A percentile compares a stretch with the other conserved stretches of the same genome.
These are phyloP conservation scores for Dioszegia crocea DNA, from an alignment of 768 basidiomycete genomes.

Conservation along the genomic window DNA sequence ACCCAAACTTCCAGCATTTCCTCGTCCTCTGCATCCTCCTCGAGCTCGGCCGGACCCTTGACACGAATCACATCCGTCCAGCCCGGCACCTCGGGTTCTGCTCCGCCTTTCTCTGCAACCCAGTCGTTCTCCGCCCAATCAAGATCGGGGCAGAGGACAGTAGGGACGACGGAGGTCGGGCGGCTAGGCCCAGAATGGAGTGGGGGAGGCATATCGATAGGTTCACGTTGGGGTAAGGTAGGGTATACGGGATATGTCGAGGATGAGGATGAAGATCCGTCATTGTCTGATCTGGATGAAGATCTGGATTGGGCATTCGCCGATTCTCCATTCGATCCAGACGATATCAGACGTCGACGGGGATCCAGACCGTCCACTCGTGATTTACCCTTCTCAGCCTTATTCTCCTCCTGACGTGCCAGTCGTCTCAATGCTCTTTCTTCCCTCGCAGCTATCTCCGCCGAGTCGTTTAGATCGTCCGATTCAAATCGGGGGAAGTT, in stretches of 20 bases:
- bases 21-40: conserved; percentile 29
- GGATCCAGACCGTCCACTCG: background rate
- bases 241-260: conserved; percentile 15
- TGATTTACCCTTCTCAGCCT: background rate
- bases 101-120: background rate
- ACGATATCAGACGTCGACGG: background rate
- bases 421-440: background rate
- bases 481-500: conserved; percentile 8
- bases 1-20: conserved; percentile 41
- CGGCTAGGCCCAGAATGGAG: conserved; percentile 19
- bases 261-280: background rate
- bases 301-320: background rate
- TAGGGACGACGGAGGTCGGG: conserved; percentile 1
- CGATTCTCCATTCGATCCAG: background rate
- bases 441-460: conserved; percentile 3
- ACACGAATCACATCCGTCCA: conserved; percentile 29
- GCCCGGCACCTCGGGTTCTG: conserved; percentile 1
- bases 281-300: conserved; percentile 1
- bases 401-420: conserved; percentile 7
- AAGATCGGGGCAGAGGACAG: conserved; percentile 20
- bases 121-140: conserved; percentile 33
- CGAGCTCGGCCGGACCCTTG: conserved; percentile 34
- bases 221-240: conserved; percentile 6
- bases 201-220: conserved; percentile 20
- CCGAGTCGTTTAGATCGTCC: background rate